phyloP scores from a whole-genome alignment of 2,329 filamentous ascomycete genomes.

The Diaporthe helianthi region DNA sequence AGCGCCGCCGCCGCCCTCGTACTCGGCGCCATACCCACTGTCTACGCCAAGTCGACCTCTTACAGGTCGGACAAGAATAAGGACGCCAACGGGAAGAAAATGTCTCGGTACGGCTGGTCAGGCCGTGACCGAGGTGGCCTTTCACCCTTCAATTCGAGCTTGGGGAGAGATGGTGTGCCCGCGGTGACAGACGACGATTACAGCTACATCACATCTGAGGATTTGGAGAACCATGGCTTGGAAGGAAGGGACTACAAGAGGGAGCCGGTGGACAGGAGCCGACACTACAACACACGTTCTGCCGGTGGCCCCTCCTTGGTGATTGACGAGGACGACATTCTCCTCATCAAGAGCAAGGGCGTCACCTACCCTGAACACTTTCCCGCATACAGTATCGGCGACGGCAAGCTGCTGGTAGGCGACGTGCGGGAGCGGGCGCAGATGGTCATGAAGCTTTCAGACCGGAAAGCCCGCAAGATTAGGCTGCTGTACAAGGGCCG shows the following conservation, averaged over 20 bases:
- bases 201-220: constrained; percentile 82
- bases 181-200: constrained; percentile 79
- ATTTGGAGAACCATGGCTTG: constrained; percentile 59
- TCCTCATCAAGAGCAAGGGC: constrained; percentile 73
- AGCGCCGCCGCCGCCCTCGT: constrained; percentile 57
- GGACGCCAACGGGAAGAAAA: constrained; percentile 41
- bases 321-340: constrained; percentile 68
- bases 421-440: constrained; percentile 73
- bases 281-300: constrained; percentile 33
- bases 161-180: constrained; percentile 53
- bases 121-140: constrained; percentile 50
- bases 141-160: constrained; percentile 59
- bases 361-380: constrained; percentile 74
- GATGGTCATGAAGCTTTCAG: constrained; percentile 68
- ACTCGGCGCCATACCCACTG: constrained; percentile 53
- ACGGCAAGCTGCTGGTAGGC: constrained; percentile 71
- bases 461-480: constrained; percentile 58
- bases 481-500: constrained; percentile 78
- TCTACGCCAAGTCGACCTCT: constrained; percentile 39
- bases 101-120: constrained; percentile 63
- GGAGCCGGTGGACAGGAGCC: constrained; percentile 30
- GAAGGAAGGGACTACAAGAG: constrained; percentile 43
- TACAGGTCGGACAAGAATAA: constrained; percentile 37
- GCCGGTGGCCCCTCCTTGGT: constrained; percentile 40
- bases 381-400: constrained; percentile 76